Percentiles rank a stretch among this genome's conserved stretches.
These are phyloP conservation scores for Termitomyces sp. DNA, from an alignment of 768 basidiomycete genomes.

Conservation along the genomic window DNA sequence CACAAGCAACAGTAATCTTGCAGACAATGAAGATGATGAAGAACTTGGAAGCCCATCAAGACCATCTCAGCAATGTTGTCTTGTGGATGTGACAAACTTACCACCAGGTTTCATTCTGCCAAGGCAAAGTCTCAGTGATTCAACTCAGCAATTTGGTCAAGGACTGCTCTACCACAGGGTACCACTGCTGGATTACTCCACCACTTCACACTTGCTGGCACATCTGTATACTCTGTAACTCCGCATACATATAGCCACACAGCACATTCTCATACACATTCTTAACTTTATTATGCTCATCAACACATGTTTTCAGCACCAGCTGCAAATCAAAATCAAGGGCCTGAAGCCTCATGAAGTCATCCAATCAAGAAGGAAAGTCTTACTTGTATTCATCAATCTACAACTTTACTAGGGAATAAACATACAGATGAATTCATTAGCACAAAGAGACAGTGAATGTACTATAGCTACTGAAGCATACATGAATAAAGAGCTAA, in stretches of 20 bases:
- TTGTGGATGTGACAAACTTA: too few species aligned
- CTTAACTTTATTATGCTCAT: too few species aligned
- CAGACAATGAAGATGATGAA: neutral
- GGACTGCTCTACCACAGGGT: too few species aligned
- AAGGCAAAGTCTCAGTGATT: too few species aligned
- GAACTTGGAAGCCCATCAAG: neutral
- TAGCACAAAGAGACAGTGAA: neutral
- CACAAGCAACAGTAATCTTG: neutral
- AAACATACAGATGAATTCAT: neutral
- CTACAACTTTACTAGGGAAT: neutral
- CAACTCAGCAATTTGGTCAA: too few species aligned
- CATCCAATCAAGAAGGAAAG: neutral
- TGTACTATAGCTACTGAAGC: too few species aligned
- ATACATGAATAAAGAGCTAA: too few species aligned
- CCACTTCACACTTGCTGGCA: too few species aligned
- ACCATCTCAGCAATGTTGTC: too few species aligned
- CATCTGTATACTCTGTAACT: neutral
- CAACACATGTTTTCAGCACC: neutral
- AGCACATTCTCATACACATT: neutral
- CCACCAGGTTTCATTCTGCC: too few species aligned
- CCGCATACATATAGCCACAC: neutral
- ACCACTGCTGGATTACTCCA: too few species aligned
- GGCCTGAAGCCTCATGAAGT: neutral
- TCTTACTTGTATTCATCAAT: neutral
- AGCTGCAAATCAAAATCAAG: neutral